Percentiles rank a stretch among this genome's conserved stretches.
These are phyloP conservation scores for Halophytophthora polymorphica DNA, from an alignment of 352 stramenopile genomes.

Conservation along the genomic window DNA sequence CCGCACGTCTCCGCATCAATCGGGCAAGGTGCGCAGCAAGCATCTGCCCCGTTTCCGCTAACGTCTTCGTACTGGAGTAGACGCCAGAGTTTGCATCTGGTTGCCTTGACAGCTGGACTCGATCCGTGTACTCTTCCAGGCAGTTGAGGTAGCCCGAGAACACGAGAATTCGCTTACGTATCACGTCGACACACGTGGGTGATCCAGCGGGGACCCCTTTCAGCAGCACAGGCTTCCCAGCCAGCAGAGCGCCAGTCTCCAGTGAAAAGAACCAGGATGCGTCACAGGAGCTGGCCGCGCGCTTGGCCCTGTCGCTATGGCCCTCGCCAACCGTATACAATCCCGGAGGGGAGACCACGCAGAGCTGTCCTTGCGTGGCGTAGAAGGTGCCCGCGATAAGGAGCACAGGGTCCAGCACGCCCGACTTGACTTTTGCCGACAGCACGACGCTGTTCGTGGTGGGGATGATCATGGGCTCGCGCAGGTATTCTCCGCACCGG, in stretches of 20 bases:
- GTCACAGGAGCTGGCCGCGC: constrained; percentile 46
- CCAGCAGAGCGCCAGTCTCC: constrained; percentile 29
- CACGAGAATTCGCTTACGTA: constrained; percentile 48
- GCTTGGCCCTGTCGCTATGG: constrained; percentile 40
- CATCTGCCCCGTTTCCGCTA: constrained; percentile 26
- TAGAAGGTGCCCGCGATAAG: constrained; percentile 76
- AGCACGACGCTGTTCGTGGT: constrained; percentile 32
- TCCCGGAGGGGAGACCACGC: constrained; percentile 60
- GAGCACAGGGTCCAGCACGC: constrained; percentile 61
- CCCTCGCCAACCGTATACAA: constrained; percentile 39
- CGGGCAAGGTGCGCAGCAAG: constrained; percentile 33
- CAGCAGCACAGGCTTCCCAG: constrained; percentile 39
- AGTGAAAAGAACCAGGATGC: constrained; percentile 74
- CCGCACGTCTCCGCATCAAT: constrained; percentile 35
- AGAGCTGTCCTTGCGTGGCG: constrained; percentile 49
- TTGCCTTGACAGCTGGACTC: background rate
- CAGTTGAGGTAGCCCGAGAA: constrained; percentile 73
- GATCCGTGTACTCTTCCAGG: constrained; percentile 49
- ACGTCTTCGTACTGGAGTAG: constrained; percentile 4
- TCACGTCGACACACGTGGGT: constrained; percentile 52
- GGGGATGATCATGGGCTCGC: constrained; percentile 38
- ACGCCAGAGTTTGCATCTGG: background rate
- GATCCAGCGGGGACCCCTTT: constrained; percentile 63
- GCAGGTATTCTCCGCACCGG: constrained; percentile 40
- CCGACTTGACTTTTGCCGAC: constrained; percentile 25